These are phyloP conservation scores for Sporobolomyces roseus DNA, from an alignment of 768 basidiomycete genomes.

Conservation along the genomic window DNA sequence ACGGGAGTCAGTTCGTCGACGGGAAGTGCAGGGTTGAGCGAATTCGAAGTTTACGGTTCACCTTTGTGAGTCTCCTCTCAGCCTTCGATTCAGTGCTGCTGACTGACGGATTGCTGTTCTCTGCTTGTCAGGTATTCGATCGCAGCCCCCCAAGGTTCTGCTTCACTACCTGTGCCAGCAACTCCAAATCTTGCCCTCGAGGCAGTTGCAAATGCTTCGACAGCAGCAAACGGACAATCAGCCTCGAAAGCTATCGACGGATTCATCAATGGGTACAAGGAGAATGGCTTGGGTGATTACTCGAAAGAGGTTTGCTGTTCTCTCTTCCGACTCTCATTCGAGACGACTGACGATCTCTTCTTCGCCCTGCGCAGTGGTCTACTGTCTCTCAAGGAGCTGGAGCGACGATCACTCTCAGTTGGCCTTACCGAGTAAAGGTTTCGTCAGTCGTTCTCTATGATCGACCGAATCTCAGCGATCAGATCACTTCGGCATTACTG, in stretches of 20 bases:
- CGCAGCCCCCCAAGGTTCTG: not conserved
- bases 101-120: not conserved
- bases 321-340: too few relatives aligned
- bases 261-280: constrained; percentile 20
- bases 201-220: constrained; percentile 7
- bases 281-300: constrained; percentile 7
- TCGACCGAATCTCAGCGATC: constrained; percentile 34
- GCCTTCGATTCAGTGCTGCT: not conserved
- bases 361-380: constrained; percentile 17
- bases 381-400: constrained; percentile 5
- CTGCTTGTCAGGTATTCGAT: not conserved
- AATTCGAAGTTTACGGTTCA: constrained; percentile 16
- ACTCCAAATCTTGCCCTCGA: constrained; percentile 19
- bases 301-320: constrained; percentile 23
- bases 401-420: constrained; percentile 8
- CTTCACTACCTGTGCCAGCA: not conserved
- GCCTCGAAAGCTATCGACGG: constrained; percentile 27
- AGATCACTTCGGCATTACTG: constrained; percentile 3
- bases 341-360: too few relatives aligned
- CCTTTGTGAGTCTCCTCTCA: not conserved
- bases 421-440: constrained; percentile 12
- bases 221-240: not conserved
- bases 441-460: constrained; percentile 25
- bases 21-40: constrained; percentile 8
- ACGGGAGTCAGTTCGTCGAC: constrained; percentile 14